Evolutionary conservation across 2,329 filamentous ascomycete genomes (phyloP).

Genomic region (Talaromyces pinophilus): DNA sequence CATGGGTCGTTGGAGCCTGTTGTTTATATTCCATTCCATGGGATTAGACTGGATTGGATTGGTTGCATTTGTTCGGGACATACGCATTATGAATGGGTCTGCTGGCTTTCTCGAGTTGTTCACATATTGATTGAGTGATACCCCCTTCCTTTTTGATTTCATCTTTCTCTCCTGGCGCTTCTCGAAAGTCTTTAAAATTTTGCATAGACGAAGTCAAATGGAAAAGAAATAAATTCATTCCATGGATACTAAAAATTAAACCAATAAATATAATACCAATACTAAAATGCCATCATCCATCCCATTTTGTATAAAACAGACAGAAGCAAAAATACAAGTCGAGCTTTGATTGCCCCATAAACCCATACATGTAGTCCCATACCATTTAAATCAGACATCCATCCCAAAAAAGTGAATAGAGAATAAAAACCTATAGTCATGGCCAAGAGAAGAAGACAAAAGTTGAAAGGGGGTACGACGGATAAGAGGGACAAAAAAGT

Average conservation of each 20-base stretch:
- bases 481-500: neutral
- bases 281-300: slow-evolving; percentile 1
- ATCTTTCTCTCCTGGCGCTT: neutral
- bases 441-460: neutral
- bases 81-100: neutral
- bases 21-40: no score
- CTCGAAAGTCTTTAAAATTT: neutral
- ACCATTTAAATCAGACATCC: neutral
- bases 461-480: neutral
- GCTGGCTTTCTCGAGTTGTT: neutral
- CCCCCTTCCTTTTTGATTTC: slow-evolving; percentile 4
- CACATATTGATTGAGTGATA: slow-evolving; percentile 18
- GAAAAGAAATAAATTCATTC: neutral
- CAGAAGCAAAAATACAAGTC: neutral
- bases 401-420: neutral
- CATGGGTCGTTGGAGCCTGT: neutral
- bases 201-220: neutral
- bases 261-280: slow-evolving; percentile 1
- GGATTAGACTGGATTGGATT: neutral
- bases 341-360: neutral
- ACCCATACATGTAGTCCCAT: neutral
- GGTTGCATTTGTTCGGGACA: neutral
- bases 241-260: slow-evolving; percentile 3
- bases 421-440: neutral
- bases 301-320: neutral